Evolutionary conservation across 2,329 filamentous ascomycete species (phyloP), one percentile per base, ranked within the genome.

Genomic region (Pyrenophora seminiperda): DNA sequence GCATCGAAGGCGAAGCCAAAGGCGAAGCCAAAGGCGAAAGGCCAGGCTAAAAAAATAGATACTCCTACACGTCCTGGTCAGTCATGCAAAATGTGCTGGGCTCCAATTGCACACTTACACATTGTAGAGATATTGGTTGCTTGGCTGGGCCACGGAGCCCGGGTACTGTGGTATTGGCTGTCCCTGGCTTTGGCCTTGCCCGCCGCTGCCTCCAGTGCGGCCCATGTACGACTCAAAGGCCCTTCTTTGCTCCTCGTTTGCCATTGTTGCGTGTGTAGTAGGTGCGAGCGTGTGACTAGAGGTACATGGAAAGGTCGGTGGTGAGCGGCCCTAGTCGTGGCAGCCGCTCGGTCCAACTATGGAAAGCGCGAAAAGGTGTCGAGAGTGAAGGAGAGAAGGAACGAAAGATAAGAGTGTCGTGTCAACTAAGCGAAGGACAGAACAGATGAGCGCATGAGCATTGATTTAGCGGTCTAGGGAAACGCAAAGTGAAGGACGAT

Each of bases 141-240:
- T 47, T 36, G 59, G 52, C 30, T 52, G 56, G 34, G 54, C 55
- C 40, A 53, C 43, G 11, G 48, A 53, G 37, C 55, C 60, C 22
- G 61, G 51, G 39, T 62, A 58, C 32, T 63, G 60, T 17, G 58
- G 38, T 30, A 57, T 43, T 43, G 61, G 47, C 47, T 61, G 59
- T 40, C 47, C 50, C 47, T 49, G 49, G 41, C 39, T 24, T 40
- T 55, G 44, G 37, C 41, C 24, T 32, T 47, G 48, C 19, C n/a
- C 18, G 20, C 19, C 15, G 27, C 22, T 47, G 40, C 32, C 44
- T 27, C 39, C 19, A 15, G 46, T 55, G 52, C 43, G 48, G 32
- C 65, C 59, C 67, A 71, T 68, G 45, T 67, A 70, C 41, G 62
- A 59, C 30, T 59, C 58, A 49, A 68, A 71, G 5, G 66, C 67